Evolutionary conservation across 2,329 filamentous ascomycete species (phyloP), one percentile per base, ranked within the genome.

Genomic region (Pyrenophora tritici-repentis): DNA sequence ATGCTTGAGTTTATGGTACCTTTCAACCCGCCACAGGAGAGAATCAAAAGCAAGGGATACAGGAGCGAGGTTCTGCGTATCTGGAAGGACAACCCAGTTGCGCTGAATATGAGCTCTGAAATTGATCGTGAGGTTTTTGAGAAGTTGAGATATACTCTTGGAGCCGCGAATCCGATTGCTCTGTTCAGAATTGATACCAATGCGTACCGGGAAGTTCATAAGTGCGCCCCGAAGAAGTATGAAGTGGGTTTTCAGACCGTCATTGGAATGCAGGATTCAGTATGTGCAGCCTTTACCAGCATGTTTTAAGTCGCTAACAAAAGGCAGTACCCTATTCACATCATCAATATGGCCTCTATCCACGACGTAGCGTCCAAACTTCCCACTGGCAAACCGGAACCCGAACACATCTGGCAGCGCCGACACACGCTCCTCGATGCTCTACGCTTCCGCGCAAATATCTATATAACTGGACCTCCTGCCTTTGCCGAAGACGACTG

Each of bases 401-500:
- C 38, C n/a, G 24, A 72, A 68, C 78, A 80, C 79, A 58, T 79
- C 79, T 47, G 50, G 50, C 54, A 49, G 47, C 26, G 40, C 17
- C 18, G 39, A 42, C 73, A 70, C 78, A 76, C 78, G 22, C 74
- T 79, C 22, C 77, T 91, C 0, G 83, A 87, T 48, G 81, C 83
- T 7, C 74, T 81, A 13, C 81, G 86, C 10, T 91, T 90, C 72
- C 81, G 88, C 18, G 82, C 88, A 32, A 91, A 92, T 62, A 84
- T 92, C 29, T 85, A 90, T 59, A 73, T 89, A 42, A 83, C 84
- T 4, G 86, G 87, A 3, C 78, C 81, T 0, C 75, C 81, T 1
- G 78, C 85, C 4, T 90, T 88, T 62, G 81, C 84, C 14, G 88
- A 92, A 70, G 88, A 91, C 45, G 77, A 76, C 7, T 91, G 88